These are phyloP conservation scores for Leptographium galeiforme DNA, from an alignment of 2,329 filamentous ascomycete species.

Conservation along the genomic window DNA sequence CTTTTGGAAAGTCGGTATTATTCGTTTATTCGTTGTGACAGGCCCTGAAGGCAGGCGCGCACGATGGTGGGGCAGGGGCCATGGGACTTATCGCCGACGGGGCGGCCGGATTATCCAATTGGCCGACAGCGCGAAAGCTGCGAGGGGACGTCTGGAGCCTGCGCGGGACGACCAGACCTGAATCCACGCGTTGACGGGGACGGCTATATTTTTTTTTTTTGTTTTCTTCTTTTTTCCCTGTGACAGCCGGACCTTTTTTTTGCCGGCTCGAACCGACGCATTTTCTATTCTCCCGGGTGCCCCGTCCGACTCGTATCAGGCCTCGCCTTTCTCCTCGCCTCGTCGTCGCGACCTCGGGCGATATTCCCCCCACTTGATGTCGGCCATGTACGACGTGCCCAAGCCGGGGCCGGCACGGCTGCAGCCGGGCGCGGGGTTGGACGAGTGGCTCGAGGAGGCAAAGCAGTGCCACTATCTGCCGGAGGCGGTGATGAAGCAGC, in stretches of 20 bases:
- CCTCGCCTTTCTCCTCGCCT: too few relatives aligned
- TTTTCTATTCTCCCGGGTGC: too few relatives aligned
- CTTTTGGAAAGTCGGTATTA: not conserved
- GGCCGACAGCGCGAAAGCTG: not conserved
- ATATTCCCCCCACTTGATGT: not conserved
- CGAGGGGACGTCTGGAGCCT: too few relatives aligned
- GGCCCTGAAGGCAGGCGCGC: too few relatives aligned
- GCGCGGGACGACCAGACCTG: too few relatives aligned
- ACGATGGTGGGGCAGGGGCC: not conserved
- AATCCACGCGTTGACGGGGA: not conserved
- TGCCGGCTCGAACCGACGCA: too few relatives aligned
- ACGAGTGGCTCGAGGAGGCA: slow-evolving; percentile 93
- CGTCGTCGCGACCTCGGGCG: too few relatives aligned
- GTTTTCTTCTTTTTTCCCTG: too few relatives aligned
- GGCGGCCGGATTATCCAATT: slow-evolving; percentile 1
- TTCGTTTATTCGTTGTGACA: not conserved
- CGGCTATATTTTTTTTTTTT: too few relatives aligned
- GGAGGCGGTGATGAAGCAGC: slow-evolving; percentile 93
- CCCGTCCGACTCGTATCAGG: too few relatives aligned
- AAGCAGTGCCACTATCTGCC: slow-evolving; percentile 96
- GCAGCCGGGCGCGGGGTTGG: slow-evolving; percentile 68
- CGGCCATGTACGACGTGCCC: slow-evolving; percentile 46
- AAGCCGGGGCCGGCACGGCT: slow-evolving; percentile 84
- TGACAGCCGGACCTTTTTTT: too few relatives aligned
- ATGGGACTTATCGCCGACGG: not conserved